Conservation (phyloP, 768 basidiomycete species). For the Auricularia heimuer region DNA sequence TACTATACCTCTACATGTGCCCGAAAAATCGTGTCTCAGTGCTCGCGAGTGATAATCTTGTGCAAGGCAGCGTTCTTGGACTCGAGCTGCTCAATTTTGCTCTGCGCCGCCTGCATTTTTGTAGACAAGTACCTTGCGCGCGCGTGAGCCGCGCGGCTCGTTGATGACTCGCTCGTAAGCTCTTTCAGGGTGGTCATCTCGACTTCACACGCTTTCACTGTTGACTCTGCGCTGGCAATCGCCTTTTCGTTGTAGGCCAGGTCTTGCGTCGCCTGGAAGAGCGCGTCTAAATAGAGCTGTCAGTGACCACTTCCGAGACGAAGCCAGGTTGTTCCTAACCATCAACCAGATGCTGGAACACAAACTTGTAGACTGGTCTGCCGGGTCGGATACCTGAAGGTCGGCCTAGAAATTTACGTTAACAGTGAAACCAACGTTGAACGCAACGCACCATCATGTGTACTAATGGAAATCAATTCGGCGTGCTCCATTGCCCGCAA, state of each 20-base stretch:
- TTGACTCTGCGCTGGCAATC: constrained; percentile 41
- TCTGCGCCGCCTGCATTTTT: constrained; percentile 64
- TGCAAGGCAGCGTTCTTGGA: constrained; percentile 60
- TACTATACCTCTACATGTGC: background rate
- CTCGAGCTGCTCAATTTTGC: constrained; percentile 62
- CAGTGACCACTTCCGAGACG: background rate
- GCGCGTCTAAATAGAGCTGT: constrained; percentile 39
- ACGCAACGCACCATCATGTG: constrained; percentile 48
- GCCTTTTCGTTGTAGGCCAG: constrained; percentile 65
- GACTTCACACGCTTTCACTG: constrained; percentile 60
- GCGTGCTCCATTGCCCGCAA: constrained; percentile 81
- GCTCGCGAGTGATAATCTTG: constrained; percentile 24
- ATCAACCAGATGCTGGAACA: constrained; percentile 71
- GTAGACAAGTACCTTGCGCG: constrained; percentile 59
- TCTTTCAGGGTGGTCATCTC: constrained; percentile 62
- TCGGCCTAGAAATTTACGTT: constrained; percentile 41
- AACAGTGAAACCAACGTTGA: background rate
- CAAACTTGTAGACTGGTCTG: constrained; percentile 79
- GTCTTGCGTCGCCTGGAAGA: constrained; percentile 76
- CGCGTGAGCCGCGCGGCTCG: constrained; percentile 39
- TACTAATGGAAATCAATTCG: constrained; percentile 75
- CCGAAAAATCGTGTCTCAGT: background rate
- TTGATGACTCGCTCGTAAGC: constrained; percentile 40
- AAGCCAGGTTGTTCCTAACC: constrained; percentile 35
- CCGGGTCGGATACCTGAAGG: constrained; percentile 81